Evolutionary conservation across 108 stramenopile genomes (phyloP).

Genomic region (Nitzschia sp.): DNA sequence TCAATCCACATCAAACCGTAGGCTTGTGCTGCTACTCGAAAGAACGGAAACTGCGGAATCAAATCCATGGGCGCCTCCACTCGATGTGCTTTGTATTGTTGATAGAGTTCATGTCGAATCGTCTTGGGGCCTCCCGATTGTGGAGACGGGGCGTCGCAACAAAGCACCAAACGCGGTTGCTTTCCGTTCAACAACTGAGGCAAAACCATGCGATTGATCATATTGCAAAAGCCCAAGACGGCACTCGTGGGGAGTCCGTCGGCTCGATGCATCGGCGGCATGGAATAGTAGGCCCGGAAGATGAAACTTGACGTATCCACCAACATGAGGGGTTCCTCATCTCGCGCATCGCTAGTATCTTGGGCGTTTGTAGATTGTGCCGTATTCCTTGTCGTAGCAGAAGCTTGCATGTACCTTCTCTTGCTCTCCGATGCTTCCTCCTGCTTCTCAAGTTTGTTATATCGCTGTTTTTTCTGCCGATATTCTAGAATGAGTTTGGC

Average conservation of each 20-base stretch:
- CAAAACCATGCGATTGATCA: slow-evolving; percentile 79
- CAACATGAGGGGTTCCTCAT: slow-evolving; percentile 64
- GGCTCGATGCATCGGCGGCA: slow-evolving; percentile 81
- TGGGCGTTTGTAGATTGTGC: neutral
- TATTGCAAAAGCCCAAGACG: slow-evolving; percentile 85
- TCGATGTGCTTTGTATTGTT: slow-evolving; percentile 85
- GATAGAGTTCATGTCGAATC: slow-evolving; percentile 79
- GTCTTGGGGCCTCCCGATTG: slow-evolving; percentile 20
- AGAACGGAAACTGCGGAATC: slow-evolving; percentile 80
- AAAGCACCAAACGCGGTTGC: slow-evolving; percentile 78
- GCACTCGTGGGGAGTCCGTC: slow-evolving; percentile 88
- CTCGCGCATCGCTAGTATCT: neutral
- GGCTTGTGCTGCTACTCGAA: slow-evolving; percentile 73
- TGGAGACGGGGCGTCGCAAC: slow-evolving; percentile 65
- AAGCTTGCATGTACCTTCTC: slow-evolving; percentile 2
- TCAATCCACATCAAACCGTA: slow-evolving; percentile 79
- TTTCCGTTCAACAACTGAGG: slow-evolving; percentile 57
- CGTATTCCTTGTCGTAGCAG: neutral
- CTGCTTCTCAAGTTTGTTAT: slow-evolving; percentile 49
- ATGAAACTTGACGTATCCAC: slow-evolving; percentile 89
- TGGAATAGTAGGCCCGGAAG: slow-evolving; percentile 84
- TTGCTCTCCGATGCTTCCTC: slow-evolving; percentile 46
- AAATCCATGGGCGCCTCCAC: slow-evolving; percentile 80
- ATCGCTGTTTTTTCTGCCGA: slow-evolving; percentile 43
- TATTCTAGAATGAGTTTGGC: slow-evolving; percentile 53